Evolutionary conservation across 2,329 filamentous ascomycete genomes (phyloP).

Genomic region (Clonostachys byssicola): DNA sequence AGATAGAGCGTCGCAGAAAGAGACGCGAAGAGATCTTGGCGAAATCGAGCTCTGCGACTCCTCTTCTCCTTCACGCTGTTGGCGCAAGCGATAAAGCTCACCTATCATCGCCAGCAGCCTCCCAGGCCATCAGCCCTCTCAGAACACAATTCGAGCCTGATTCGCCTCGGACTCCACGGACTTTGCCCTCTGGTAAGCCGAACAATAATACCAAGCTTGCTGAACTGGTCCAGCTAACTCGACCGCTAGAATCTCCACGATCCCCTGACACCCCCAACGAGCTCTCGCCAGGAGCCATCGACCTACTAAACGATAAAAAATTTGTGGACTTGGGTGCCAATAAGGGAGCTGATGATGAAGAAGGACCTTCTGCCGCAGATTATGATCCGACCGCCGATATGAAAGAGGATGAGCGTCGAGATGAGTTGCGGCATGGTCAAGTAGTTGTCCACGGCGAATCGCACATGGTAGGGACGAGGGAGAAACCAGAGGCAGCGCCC

Average conservation of each 20-base stretch:
- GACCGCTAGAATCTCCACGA: constrained; percentile 26
- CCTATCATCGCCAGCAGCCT: constrained; percentile 46
- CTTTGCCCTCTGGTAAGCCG: constrained; percentile 36
- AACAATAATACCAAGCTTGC: background rate
- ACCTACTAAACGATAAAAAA: constrained; percentile 62
- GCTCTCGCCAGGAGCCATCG: constrained; percentile 54
- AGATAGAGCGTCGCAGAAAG: constrained; percentile 81
- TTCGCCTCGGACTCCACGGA: constrained; percentile 33
- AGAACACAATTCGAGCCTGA: constrained; percentile 18
- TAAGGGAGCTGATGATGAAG: constrained; percentile 42
- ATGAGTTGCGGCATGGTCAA: constrained; percentile 59
- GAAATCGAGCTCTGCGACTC: constrained; percentile 72
- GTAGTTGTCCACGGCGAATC: constrained; percentile 43
- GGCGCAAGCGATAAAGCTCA: constrained; percentile 54
- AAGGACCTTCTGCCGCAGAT: constrained; percentile 86
- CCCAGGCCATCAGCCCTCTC: constrained; percentile 35
- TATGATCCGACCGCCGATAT: constrained; percentile 89
- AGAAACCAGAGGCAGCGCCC: constrained; percentile 14
- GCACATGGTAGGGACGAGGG: constrained; percentile 14
- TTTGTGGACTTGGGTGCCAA: constrained; percentile 59
- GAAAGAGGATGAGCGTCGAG: constrained; percentile 73
- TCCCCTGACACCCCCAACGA: constrained; percentile 42
- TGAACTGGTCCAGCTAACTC: too few species aligned
- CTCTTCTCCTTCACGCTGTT: constrained; percentile 71
- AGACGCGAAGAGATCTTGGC: constrained; percentile 81